Evolutionary conservation across 2,329 filamentous ascomycete species (phyloP).

Genomic region (Paraconiothyrium sp.): DNA sequence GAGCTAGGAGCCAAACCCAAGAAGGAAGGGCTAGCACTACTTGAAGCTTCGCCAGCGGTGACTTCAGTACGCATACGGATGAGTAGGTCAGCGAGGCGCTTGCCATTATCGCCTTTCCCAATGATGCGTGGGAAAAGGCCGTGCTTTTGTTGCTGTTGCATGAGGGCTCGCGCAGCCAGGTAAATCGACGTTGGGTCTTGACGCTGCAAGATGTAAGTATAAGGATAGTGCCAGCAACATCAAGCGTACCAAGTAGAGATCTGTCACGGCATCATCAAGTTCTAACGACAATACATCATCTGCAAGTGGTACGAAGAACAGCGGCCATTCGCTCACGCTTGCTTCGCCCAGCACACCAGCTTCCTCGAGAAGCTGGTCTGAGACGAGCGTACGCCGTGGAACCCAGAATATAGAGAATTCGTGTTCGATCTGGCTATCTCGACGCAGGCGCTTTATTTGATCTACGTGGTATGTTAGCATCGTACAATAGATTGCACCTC

Average conservation of each 20-base stretch:
- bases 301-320: constrained; percentile 92
- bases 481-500: constrained; percentile 37
- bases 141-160: constrained; percentile 91
- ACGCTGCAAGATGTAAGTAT: constrained; percentile 58
- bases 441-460: constrained; percentile 89
- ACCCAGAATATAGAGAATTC: constrained; percentile 98
- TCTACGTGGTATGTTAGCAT: constrained; percentile 70
- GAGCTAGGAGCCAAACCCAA: constrained; percentile 84
- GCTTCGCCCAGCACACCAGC: constrained; percentile 92
- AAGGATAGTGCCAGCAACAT: background rate
- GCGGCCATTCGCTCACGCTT: constrained; percentile 83
- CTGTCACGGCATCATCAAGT: constrained; percentile 83
- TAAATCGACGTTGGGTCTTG: constrained; percentile 94
- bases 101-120: constrained; percentile 94
- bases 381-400: constrained; percentile 88
- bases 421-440: constrained; percentile 88
- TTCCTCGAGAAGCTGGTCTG: constrained; percentile 90
- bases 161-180: constrained; percentile 87
- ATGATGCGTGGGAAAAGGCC: constrained; percentile 94
- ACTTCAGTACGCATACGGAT: constrained; percentile 92
- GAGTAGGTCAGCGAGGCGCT: constrained; percentile 85
- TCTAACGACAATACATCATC: constrained; percentile 91
- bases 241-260: constrained; percentile 77
- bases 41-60: constrained; percentile 76
- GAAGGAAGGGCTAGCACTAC: constrained; percentile 62